These are phyloP conservation scores for Alloteropsis angusta DNA, from an alignment of 202 grass and related monocot species.

Conservation along the genomic window DNA sequence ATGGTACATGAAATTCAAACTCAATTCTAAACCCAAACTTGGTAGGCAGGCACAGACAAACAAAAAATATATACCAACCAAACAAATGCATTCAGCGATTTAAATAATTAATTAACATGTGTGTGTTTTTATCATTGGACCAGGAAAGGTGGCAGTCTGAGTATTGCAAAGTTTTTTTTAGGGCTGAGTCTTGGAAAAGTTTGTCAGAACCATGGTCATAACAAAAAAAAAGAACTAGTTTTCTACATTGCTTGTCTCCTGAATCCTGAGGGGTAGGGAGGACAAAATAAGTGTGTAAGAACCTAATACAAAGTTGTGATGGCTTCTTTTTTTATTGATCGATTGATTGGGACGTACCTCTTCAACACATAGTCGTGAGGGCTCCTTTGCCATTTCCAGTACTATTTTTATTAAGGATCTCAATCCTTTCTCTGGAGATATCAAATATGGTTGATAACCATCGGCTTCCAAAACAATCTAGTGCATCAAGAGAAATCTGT, in stretches of 20 bases:
- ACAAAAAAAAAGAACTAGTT: neutral
- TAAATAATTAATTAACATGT: neutral
- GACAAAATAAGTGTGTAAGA: neutral
- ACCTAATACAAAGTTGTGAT: neutral
- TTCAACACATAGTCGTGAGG: constrained; percentile 66
- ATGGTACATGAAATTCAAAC: neutral
- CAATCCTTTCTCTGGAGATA: constrained; percentile 82
- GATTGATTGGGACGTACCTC: constrained; percentile 39
- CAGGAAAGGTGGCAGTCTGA: neutral
- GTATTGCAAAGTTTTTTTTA: too few species aligned
- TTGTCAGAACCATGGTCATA: neutral
- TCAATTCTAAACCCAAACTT: neutral
- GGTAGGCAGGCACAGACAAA: neutral
- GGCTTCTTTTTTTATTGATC: neutral
- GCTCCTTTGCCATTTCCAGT: constrained; percentile 73
- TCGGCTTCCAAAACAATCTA: constrained; percentile 86
- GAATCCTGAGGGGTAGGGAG: neutral
- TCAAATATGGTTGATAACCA: constrained; percentile 77
- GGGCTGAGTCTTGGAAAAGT: neutral
- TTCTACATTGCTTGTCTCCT: neutral
- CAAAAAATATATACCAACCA: neutral
- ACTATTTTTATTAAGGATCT: constrained; percentile 82
- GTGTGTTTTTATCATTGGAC: neutral
- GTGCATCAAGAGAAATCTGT: constrained; percentile 9
- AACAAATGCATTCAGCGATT: neutral